These are phyloP conservation scores for Penicillium flavigenum DNA, from an alignment of 495 filamentous ascomycete genomes.

Conservation along the genomic window DNA sequence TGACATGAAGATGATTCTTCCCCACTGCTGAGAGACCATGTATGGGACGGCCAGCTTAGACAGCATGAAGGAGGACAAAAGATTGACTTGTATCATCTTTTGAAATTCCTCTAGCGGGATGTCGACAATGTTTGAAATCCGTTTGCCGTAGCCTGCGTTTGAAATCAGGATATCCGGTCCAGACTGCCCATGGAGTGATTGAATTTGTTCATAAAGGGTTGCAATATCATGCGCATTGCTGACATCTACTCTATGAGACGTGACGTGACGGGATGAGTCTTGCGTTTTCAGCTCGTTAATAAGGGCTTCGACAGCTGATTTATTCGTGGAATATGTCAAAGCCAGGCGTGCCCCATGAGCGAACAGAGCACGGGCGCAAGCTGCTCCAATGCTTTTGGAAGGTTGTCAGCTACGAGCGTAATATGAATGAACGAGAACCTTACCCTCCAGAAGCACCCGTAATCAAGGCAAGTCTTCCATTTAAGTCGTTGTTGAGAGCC, in stretches of 20 bases:
- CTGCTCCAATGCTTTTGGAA: slow-evolving; percentile 55
- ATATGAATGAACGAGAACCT: slow-evolving; percentile 8
- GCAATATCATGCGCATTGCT: slow-evolving; percentile 50
- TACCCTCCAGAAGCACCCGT: slow-evolving; percentile 68
- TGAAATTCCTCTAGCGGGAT: slow-evolving; percentile 64
- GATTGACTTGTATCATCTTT: slow-evolving; percentile 62
- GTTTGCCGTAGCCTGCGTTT: slow-evolving; percentile 55
- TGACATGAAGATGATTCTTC: slow-evolving; percentile 65
- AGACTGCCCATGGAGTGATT: slow-evolving; percentile 46
- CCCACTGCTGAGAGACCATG: slow-evolving; percentile 63
- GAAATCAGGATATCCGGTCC: slow-evolving; percentile 62
- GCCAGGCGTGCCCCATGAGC: slow-evolving; percentile 55
- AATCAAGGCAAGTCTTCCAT: slow-evolving; percentile 52
- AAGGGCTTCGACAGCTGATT: too few species aligned
- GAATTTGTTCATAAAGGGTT: slow-evolving; percentile 51
- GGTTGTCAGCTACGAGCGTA: neutral
- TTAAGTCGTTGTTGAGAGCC: too few species aligned
- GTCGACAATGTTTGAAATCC: slow-evolving; percentile 49
- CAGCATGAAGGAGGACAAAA: slow-evolving; percentile 63
- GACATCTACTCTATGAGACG: slow-evolving; percentile 38
- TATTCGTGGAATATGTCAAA: slow-evolving; percentile 58
- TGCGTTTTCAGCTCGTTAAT: slow-evolving; percentile 34
- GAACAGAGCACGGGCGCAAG: slow-evolving; percentile 56
- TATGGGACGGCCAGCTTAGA: slow-evolving; percentile 61
- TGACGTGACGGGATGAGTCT: slow-evolving; percentile 54